Conservation (phyloP, 2,329 filamentous ascomycete species). For the Phaeoacremonium minimum region DNA sequence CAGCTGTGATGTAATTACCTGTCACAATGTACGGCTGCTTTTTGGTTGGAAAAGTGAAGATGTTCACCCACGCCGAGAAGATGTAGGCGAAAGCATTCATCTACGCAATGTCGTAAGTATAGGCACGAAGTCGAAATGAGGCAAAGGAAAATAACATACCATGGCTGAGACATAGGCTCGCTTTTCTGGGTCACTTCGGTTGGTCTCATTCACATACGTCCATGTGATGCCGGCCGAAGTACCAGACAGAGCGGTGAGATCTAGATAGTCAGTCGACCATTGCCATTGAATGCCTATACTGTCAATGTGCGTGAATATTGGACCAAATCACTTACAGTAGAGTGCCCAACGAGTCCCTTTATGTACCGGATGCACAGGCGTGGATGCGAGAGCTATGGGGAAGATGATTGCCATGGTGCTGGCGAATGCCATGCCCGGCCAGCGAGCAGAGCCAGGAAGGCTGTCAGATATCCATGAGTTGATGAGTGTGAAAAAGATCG, state of each 20-base stretch:
- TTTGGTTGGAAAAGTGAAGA: constrained; percentile 22
- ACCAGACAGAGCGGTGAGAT: constrained; percentile 13
- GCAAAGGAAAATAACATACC: constrained; percentile 7
- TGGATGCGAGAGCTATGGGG: constrained; percentile 15
- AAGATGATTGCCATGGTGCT: constrained; percentile 17
- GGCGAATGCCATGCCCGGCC: constrained; percentile 20
- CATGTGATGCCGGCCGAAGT: constrained; percentile 15
- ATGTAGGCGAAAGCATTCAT: constrained; percentile 22
- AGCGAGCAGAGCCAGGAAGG: constrained; percentile 15
- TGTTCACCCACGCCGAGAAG: constrained; percentile 21
- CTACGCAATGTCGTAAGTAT: too few relatives aligned
- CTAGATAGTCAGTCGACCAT: constrained; percentile 9
- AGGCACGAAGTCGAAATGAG: neutral
- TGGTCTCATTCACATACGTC: constrained; percentile 20
- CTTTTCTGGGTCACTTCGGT: constrained; percentile 19
- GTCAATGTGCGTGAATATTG: too few relatives aligned
- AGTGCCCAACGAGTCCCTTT: constrained; percentile 14
- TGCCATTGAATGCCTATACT: too few relatives aligned
- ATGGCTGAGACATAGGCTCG: constrained; percentile 19
- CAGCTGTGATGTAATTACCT: constrained; percentile 21
- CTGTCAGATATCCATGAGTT: constrained; percentile 20
- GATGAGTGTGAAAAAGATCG: constrained; percentile 14
- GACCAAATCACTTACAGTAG: constrained; percentile 18
- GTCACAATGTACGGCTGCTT: constrained; percentile 21
- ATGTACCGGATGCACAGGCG: constrained; percentile 19